Evolutionary conservation across 2,329 filamentous ascomycete genomes (phyloP).

Genomic region (Pseudonectria foliicola): DNA sequence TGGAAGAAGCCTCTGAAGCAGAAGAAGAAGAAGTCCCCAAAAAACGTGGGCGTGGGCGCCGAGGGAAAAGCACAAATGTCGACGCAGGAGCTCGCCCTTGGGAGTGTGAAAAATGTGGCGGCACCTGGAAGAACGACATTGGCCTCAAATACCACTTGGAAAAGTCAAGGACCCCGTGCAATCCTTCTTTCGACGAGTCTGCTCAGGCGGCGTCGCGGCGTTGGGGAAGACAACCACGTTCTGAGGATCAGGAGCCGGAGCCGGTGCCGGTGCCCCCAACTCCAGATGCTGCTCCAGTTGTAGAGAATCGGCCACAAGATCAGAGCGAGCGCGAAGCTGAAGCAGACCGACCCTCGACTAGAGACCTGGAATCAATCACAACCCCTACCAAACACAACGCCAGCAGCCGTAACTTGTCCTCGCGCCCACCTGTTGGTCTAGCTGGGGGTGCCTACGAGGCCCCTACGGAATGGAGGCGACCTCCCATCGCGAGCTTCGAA

Average conservation of each 20-base stretch:
- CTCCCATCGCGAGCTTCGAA: conserved; percentile 13
- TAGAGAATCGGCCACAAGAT: too few species aligned
- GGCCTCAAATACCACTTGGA: conserved; percentile 52
- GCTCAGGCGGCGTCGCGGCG: conserved; percentile 9
- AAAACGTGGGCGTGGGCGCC: conserved; percentile 14
- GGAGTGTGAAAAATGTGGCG: conserved; percentile 46
- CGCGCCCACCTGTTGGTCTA: conserved; percentile 16
- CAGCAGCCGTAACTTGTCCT: conserved; percentile 11
- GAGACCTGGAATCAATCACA: too few species aligned
- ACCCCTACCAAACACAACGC: too few species aligned
- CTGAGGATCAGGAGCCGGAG: conserved; percentile 6
- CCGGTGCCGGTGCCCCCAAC: conserved; percentile 3
- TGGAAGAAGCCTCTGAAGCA: not conserved
- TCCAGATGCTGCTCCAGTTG: not conserved
- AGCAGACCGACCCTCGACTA: not conserved
- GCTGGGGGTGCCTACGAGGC: conserved; percentile 12
- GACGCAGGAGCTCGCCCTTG: conserved; percentile 26
- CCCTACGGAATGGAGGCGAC: conserved; percentile 18
- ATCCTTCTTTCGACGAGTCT: conserved; percentile 32
- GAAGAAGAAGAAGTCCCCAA: conserved; percentile 12
- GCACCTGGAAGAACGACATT: conserved; percentile 50
- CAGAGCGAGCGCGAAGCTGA: not conserved
- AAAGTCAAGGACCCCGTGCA: conserved; percentile 48
- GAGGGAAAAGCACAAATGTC: conserved; percentile 5
- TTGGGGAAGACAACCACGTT: conserved; percentile 7